Base-by-base conservation (phyloP, 495 filamentous ascomycete species). In the Penicillium cataractarum region DNA sequence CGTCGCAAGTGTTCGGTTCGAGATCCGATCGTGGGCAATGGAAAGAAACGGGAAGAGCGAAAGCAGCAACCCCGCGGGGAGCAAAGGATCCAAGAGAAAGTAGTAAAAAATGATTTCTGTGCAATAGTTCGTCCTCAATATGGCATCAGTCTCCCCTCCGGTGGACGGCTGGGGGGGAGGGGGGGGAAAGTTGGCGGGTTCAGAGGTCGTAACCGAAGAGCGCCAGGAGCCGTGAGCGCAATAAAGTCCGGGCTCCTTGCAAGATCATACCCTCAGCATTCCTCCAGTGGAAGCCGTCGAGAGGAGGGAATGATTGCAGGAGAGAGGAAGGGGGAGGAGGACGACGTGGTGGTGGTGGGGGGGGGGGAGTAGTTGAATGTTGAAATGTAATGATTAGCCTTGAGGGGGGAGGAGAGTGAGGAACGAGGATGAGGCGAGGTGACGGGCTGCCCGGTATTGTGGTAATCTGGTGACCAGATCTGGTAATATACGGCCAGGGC, bases 181-280 rank as follows among this genome's bases (percentile, higher is more conserved):
- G 57, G 29, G 29, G 29, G 58, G 49, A 56, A 56, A 57, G 48
- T 64, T 65, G 59, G 62, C 62, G 63, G 64, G 56, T 65, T 73
- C 68, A 62, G 61, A 71, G 60, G 65, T 50, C 59, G 62, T 63
- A 62, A 67, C 66, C 62, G 68, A 71, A 65, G 73, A 70, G 75
- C 71, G 74, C 76, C 71, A 76, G 74, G 73, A 78, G 77, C 73
- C 73, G 71, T 74, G 76, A 77, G 77, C 79, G 78, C 79, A 80
- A 76, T 72, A 70, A 79, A 78, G 65, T 73, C 73, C 74, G 65
- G 78, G 76, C 77, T 75, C 76, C 72, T 66, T 76, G 74, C 61
- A 63, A 70, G 72, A 71, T 81, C 79, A 81, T 81, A 74, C 71
- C 78, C 75, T 81, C 75, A 79, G 71, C 78, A 81, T 81, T 60